Conservation (phyloP, 148 eudicot genomes). For the Rhododendron williamsianum region DNA sequence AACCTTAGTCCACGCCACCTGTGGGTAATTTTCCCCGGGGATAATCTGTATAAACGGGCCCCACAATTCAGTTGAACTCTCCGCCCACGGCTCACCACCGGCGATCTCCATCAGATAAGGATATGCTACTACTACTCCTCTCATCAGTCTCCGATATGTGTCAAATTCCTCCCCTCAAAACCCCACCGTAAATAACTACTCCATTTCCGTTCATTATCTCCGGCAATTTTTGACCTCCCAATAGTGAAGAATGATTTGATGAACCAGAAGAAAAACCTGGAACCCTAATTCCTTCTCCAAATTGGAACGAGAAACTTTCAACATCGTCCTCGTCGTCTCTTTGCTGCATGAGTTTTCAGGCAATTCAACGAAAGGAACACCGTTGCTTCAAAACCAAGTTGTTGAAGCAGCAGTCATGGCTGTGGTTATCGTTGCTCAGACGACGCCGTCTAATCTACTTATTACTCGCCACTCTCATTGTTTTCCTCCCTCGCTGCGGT, state of each 20-base stretch:
- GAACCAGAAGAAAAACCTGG: not conserved
- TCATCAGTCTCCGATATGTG: not conserved
- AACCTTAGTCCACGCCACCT: no score
- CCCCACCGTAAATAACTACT: no score
- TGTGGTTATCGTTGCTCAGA: constrained; percentile 20
- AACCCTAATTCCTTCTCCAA: not conserved
- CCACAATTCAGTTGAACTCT: not conserved
- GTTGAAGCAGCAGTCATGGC: not conserved
- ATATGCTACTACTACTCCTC: not conserved
- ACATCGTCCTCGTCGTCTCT: not conserved
- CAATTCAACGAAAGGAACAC: not conserved
- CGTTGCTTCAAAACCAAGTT: not conserved
- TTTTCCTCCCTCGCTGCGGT: not conserved
- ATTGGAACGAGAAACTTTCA: not conserved
- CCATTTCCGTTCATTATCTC: not conserved
- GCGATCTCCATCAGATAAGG: no score
- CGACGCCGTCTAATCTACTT: constrained; percentile 30
- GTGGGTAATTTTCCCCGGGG: no score
- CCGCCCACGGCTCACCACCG: not conserved
- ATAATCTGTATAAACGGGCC: not conserved
- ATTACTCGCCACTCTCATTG: not conserved
- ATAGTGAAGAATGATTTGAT: not conserved
- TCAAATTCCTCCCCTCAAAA: not conserved
- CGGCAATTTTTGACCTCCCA: not conserved
- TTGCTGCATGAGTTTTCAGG: constrained; percentile 15